Conservation (phyloP, 768 basidiomycete genomes). For the Leucosporidium creatinivorum region DNA sequence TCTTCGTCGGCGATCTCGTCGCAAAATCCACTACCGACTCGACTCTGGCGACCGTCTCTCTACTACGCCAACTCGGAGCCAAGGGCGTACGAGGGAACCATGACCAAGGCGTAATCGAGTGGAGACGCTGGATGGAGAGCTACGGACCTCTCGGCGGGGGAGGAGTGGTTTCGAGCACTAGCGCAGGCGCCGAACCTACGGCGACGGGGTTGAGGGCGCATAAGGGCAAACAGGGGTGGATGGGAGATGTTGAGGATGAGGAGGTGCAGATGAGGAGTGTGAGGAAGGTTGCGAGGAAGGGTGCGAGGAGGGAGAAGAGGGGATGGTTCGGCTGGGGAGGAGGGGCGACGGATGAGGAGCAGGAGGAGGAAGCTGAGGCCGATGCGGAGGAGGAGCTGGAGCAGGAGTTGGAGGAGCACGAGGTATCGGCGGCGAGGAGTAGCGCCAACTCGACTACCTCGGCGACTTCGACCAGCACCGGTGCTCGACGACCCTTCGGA, state of each 20-base stretch:
- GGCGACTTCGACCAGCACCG: not conserved
- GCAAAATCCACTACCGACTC: conserved; percentile 58
- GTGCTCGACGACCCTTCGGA: not conserved
- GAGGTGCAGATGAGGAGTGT: not conserved
- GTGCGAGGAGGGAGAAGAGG: not conserved
- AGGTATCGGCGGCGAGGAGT: not conserved
- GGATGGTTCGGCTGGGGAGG: not conserved
- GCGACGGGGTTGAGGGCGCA: not conserved
- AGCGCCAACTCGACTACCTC: not conserved
- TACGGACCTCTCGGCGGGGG: conserved; percentile 10
- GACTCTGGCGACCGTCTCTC: conserved; percentile 45
- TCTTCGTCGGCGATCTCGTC: conserved; percentile 78
- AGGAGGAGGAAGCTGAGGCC: not conserved
- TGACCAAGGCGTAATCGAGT: conserved; percentile 83
- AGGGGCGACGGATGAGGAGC: not conserved
- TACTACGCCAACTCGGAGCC: conserved; percentile 50
- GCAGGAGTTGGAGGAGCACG: not conserved
- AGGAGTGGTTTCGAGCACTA: too few relatives aligned
- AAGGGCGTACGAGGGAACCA: conserved; percentile 88
- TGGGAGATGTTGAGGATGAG: not conserved
- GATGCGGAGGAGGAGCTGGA: not conserved
- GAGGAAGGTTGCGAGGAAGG: not conserved
- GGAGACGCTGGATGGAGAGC: conserved; percentile 69
- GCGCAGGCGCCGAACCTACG: not conserved
- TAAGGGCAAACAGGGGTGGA: not conserved